These are phyloP conservation scores for Stephanodiscus triporus DNA, from an alignment of 108 stramenopile genomes.

Conservation along the genomic window DNA sequence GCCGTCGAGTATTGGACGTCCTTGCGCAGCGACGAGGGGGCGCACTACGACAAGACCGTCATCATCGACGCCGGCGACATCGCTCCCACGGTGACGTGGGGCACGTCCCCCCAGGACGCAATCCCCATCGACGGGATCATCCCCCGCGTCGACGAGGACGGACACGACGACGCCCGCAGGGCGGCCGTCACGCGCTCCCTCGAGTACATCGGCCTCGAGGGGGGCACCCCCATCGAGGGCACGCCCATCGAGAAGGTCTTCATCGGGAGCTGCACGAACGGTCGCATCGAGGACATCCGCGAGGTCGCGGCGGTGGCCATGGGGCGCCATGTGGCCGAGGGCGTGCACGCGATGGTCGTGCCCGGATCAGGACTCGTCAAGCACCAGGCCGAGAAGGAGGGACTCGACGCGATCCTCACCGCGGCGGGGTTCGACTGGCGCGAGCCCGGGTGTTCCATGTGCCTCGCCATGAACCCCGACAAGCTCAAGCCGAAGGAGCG, in stretches of 20 bases:
- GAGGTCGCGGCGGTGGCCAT: slow-evolving; percentile 89
- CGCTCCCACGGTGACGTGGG: slow-evolving; percentile 95
- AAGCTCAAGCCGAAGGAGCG: slow-evolving; percentile 92
- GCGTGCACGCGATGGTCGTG: slow-evolving; percentile 93
- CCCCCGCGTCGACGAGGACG: slow-evolving; percentile 72
- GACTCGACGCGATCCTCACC: slow-evolving; percentile 87
- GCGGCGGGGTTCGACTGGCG: slow-evolving; percentile 96
- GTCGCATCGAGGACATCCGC: slow-evolving; percentile 94
- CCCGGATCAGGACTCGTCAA: slow-evolving; percentile 95
- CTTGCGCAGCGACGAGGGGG: slow-evolving; percentile 80
- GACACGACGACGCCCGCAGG: slow-evolving; percentile 65
- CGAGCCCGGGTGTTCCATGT: slow-evolving; percentile 96
- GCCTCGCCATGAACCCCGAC: slow-evolving; percentile 95
- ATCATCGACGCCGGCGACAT: slow-evolving; percentile 89
- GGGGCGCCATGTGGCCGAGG: slow-evolving; percentile 83
- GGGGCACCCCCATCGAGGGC: slow-evolving; percentile 80
- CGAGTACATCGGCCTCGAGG: slow-evolving; percentile 92
- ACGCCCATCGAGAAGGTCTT: slow-evolving; percentile 89
- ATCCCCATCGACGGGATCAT: slow-evolving; percentile 82
- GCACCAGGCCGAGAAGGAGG: slow-evolving; percentile 92
- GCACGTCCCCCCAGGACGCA: slow-evolving; percentile 92
- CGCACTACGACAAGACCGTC: slow-evolving; percentile 84
- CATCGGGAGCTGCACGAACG: slow-evolving; percentile 95
- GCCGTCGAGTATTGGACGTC: slow-evolving; percentile 91
- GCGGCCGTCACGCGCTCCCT: slow-evolving; percentile 85